Evolutionary conservation across 2,329 filamentous ascomycete species (phyloP), one percentile per base, ranked within the genome.

Genomic region (Aureobasidium musti): DNA sequence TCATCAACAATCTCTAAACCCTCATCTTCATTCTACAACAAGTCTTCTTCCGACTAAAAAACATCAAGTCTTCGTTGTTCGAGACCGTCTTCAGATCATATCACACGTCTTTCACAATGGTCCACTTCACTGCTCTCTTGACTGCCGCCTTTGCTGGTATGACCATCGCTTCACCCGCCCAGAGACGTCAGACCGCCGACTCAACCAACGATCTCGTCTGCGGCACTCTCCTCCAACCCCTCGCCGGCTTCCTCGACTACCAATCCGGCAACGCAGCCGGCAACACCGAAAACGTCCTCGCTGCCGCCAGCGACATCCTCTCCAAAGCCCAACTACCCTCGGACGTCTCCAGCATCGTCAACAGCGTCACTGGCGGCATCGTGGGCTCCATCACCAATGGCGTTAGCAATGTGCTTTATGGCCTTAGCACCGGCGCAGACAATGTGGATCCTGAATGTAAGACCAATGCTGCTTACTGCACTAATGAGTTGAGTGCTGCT

Each of bases 191-290:
- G 10, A 14, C n/a, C 43, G 10, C 43, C 6, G 23, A 30, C 11
- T 26, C 59, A 19, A 17, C 10, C n/a, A 5, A 28, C 23, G 30
- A 63, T 17, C 43, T 63, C 33, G 59, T 50, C 28, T 63, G 59
- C 17, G 59, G 59, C n/a, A 13, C n/a, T 11, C 59, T 63, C 21
- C 59, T 63, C 28, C 59, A 63, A 11, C 59, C 59, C 19, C 59
- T 63, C 45, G 43, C 59, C 43, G 59, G 59, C 21, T 63, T 63
- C 59, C 59, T 63, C 43, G 59, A 63, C 43, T 63, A 63, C 43
- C 59, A 63, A 28, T 63, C 59, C 3, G 59, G 59, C 17, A 50
- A 63, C 7, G 59, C 21, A 7, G 59, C n/a, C 7, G 59, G 59
- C 45, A 63, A 63, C 21, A n/a, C 14, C 13, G n/a, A 63, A 3